Evolutionary conservation across 1,284 basidiomycete species (phyloP).

Genomic region (Ceratobasidium sp.): DNA sequence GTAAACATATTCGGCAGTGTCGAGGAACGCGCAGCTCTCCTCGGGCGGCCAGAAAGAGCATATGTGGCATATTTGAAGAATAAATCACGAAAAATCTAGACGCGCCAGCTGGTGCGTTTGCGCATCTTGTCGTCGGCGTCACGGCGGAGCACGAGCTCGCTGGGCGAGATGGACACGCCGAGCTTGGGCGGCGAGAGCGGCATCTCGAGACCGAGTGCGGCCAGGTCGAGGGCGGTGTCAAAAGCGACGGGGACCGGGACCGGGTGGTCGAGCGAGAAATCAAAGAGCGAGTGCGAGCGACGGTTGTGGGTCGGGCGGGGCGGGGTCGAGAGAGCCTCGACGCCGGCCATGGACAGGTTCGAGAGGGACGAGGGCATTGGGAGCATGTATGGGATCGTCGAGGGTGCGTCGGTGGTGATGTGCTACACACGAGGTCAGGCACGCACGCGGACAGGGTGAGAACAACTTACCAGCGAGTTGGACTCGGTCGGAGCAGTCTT

Average conservation of each 20-base stretch:
- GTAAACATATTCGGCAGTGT: background rate
- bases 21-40: slow-evolving; percentile 5
- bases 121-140: slow-evolving; percentile 29
- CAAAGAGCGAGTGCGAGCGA: slow-evolving; percentile 29
- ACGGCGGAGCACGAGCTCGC: slow-evolving; percentile 31
- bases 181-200: background rate
- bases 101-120: slow-evolving; percentile 35
- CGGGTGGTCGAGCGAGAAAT: slow-evolving; percentile 32
- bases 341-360: slow-evolving; percentile 29
- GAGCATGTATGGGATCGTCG: slow-evolving; percentile 31
- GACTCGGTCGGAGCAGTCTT: slow-evolving; percentile 23
- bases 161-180: slow-evolving; percentile 11
- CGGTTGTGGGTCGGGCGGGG: slow-evolving; percentile 12
- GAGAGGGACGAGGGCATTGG: slow-evolving; percentile 32
- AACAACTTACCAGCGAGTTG: slow-evolving; percentile 21
- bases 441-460: background rate
- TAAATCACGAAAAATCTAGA: slow-evolving; percentile 29
- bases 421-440: slow-evolving; percentile 9
- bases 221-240: slow-evolving; percentile 33
- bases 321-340: slow-evolving; percentile 20
- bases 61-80: slow-evolving; percentile 21
- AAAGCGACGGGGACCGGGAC: background rate
- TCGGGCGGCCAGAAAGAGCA: slow-evolving; percentile 4
- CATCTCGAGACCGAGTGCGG: slow-evolving; percentile 9
- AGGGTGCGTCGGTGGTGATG: slow-evolving; percentile 15